These are phyloP conservation scores for Agrostemma githago DNA, from an alignment of 148 eudicot species.

Conservation along the genomic window DNA sequence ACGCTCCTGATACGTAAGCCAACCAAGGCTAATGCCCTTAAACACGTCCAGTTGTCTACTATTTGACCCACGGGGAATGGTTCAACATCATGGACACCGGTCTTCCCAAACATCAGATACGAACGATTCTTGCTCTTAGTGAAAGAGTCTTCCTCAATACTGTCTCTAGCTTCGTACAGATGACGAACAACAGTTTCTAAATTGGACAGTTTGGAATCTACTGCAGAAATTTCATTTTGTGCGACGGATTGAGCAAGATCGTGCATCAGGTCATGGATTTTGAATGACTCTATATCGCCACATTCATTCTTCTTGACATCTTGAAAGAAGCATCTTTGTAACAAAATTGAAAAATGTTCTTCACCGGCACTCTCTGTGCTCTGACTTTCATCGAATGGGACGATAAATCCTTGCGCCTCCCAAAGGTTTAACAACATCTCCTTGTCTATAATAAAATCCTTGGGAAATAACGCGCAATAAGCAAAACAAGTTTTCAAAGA, in stretches of 20 bases:
- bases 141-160: not conserved
- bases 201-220: not conserved
- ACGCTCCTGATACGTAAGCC: not conserved
- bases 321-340: too few species aligned
- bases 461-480: conserved; percentile 17
- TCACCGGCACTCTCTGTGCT: conserved; percentile 9
- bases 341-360: not conserved
- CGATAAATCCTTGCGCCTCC: conserved; percentile 16
- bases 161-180: not conserved
- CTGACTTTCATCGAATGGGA: not conserved
- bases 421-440: not conserved
- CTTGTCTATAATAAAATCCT: conserved; percentile 2
- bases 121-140: conserved; percentile 10
- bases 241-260: not conserved
- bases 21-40: conserved; percentile 14
- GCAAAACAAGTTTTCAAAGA: conserved; percentile 19
- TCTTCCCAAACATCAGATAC: conserved; percentile 6
- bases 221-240: not conserved
- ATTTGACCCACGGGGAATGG: not conserved
- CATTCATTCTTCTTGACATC: too few species aligned
- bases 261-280: too few species aligned
- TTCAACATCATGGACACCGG: not conserved
- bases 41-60: not conserved
- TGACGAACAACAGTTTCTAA: not conserved
- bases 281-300: too few species aligned